These are phyloP conservation scores for Tulasnella sp. DNA, from an alignment of 768 basidiomycete genomes.

Conservation along the genomic window DNA sequence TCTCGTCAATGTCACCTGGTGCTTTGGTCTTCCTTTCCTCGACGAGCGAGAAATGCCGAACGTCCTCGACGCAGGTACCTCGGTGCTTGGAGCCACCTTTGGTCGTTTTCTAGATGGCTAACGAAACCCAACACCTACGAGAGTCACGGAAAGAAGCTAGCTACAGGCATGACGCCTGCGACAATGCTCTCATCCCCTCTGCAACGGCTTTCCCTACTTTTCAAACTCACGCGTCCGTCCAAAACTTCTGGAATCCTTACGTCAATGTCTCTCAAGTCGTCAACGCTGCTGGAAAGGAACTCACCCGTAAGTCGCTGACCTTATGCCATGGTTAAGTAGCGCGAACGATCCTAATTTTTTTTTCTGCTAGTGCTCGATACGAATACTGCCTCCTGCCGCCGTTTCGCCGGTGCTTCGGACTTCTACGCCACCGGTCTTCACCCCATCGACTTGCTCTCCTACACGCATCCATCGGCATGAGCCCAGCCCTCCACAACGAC, in stretches of 20 bases:
- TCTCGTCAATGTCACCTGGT: too few relatives aligned
- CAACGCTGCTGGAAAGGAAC: too few relatives aligned
- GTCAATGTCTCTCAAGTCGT: conserved; percentile 14
- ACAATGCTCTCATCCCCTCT: background rate
- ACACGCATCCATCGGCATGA: conserved; percentile 57
- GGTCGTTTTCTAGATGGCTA: too few relatives aligned
- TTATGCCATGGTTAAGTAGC: too few relatives aligned
- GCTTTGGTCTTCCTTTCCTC: too few relatives aligned
- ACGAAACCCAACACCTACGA: too few relatives aligned
- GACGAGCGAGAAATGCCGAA: too few relatives aligned
- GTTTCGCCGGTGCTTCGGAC: conserved; percentile 60
- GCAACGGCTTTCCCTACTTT: conserved; percentile 11
- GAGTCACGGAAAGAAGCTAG: conserved; percentile 40
- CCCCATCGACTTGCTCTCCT: conserved; percentile 61
- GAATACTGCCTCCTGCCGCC: conserved; percentile 57
- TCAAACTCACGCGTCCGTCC: conserved; percentile 26
- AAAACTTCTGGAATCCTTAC: conserved; percentile 27
- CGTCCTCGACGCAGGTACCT: too few relatives aligned
- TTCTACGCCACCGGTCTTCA: conserved; percentile 63
- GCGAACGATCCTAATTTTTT: conserved; percentile 40
- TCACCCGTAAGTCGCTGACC: background rate
- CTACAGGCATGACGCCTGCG: conserved; percentile 29
- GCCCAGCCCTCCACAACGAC: conserved; percentile 46
- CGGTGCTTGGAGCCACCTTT: too few relatives aligned
- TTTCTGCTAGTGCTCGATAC: conserved; percentile 45